Evolutionary conservation across 129 eudicot species (phyloP).

Genomic region (Smallanthus sonchifolius): DNA sequence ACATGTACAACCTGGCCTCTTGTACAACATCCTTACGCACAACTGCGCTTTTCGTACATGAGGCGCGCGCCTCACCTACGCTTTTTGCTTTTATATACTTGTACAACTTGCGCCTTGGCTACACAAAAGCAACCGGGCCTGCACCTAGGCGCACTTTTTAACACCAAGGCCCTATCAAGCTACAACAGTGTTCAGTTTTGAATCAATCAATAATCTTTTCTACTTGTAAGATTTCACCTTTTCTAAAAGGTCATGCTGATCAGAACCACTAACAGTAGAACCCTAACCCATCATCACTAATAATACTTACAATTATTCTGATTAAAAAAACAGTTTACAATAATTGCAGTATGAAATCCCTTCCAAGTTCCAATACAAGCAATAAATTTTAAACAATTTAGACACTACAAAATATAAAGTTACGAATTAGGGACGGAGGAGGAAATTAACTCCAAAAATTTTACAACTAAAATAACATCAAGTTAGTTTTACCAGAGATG

Average conservation of each 20-base stretch:
- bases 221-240: not conserved
- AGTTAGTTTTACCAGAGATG: conserved; percentile 36
- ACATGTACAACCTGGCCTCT: no score
- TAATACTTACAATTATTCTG: not conserved
- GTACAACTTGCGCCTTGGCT: no score
- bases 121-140: no score
- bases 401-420: not conserved
- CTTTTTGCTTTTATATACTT: no score
- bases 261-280: not conserved
- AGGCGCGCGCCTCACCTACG: no score
- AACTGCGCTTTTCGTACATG: no score
- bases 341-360: not conserved
- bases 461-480: not conserved
- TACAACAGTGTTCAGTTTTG: not conserved
- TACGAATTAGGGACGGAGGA: not conserved
- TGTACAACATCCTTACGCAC: no score
- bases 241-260: not conserved
- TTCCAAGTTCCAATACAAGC: not conserved
- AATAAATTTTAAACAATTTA: not conserved
- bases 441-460: not conserved
- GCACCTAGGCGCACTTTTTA: no score
- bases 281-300: not conserved
- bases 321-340: not conserved
- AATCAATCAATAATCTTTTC: not conserved
- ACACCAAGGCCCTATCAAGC: not conserved